phyloP scores from a whole-genome alignment of 768 basidiomycete genomes.

The Amanita phalloides region DNA sequence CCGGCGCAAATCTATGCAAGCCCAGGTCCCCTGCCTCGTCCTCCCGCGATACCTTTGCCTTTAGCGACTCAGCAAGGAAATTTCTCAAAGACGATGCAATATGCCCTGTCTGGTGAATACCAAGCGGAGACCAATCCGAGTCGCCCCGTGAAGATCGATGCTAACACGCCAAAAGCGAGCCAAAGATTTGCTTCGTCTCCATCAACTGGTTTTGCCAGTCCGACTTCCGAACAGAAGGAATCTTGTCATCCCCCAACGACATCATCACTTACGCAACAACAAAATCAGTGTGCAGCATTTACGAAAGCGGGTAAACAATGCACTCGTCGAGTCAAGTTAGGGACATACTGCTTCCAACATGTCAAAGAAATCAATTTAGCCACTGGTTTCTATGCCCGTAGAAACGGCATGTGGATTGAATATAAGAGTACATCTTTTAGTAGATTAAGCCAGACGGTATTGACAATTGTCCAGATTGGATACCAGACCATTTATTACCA shows the following conservation, averaged over 20 bases:
- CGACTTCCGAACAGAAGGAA: conserved; percentile 10
- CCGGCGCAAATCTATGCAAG: conserved; percentile 12
- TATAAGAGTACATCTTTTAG: conserved; percentile 38
- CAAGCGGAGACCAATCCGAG: background rate
- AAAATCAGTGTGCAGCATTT: conserved; percentile 48
- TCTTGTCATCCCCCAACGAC: conserved; percentile 6
- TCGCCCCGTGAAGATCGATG: background rate
- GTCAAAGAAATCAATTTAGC: conserved; percentile 39
- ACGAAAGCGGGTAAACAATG: conserved; percentile 62
- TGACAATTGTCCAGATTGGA: conserved; percentile 40
- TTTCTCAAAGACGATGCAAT: conserved; percentile 29
- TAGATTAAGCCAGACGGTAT: background rate
- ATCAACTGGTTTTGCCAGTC: conserved; percentile 3
- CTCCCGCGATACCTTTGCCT: conserved; percentile 4
- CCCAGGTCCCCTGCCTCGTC: conserved; percentile 23
- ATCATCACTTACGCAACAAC: conserved; percentile 9
- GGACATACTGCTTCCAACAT: conserved; percentile 57
- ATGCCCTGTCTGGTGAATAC: conserved; percentile 16
- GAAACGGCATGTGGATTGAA: conserved; percentile 38
- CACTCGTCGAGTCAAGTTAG: conserved; percentile 42
- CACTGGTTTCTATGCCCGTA: conserved; percentile 47
- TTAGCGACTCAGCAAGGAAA: conserved; percentile 9
- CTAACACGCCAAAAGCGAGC: background rate
- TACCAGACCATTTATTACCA: conserved; percentile 50
- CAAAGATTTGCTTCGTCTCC: conserved; percentile 7